Evolutionary conservation across 805 yeast genomes (phyloP).

Genomic region (Saturnispora silvae): DNA sequence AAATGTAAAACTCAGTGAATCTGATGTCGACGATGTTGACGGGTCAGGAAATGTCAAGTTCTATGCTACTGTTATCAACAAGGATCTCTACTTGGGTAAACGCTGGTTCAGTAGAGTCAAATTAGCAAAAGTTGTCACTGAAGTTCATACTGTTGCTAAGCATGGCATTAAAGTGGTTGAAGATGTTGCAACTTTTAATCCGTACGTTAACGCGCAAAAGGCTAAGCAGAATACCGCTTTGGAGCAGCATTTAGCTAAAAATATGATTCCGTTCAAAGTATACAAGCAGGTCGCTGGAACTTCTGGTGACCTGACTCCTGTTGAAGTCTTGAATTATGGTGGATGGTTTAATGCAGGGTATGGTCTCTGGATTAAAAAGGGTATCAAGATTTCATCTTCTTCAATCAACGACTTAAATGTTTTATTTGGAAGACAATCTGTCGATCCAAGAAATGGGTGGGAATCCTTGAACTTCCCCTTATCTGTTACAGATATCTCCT

Average conservation of each 20-base stretch:
- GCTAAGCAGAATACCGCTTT: constrained; percentile 1
- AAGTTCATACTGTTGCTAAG: constrained; percentile 7
- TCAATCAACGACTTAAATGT: constrained; percentile 54
- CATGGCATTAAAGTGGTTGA: constrained; percentile 5
- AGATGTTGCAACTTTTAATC: constrained; percentile 5
- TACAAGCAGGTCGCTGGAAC: constrained; percentile 5
- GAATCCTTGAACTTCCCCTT: constrained; percentile 7
- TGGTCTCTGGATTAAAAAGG: constrained; percentile 56
- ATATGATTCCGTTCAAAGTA: constrained; percentile 5
- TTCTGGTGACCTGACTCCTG: background rate
- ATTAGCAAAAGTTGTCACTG: constrained; percentile 1
- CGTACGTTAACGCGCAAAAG: background rate
- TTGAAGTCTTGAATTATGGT: constrained; percentile 1
- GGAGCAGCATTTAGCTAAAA: constrained; percentile 1
- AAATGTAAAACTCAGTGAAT: background rate
- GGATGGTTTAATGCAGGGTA: constrained; percentile 16
- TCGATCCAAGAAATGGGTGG: constrained; percentile 76
- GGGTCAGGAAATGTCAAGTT: constrained; percentile 4
- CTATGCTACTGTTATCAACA: constrained; percentile 3
- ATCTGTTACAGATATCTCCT: constrained; percentile 4
- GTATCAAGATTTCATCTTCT: constrained; percentile 22
- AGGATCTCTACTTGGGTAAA: constrained; percentile 3
- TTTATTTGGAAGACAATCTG: constrained; percentile 61
- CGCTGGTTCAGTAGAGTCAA: constrained; percentile 4
- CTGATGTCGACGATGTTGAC: constrained; percentile 4